These are phyloP conservation scores for Monosporozyma yasuniensis DNA, from an alignment of 805 yeast genomes.

Conservation along the genomic window DNA sequence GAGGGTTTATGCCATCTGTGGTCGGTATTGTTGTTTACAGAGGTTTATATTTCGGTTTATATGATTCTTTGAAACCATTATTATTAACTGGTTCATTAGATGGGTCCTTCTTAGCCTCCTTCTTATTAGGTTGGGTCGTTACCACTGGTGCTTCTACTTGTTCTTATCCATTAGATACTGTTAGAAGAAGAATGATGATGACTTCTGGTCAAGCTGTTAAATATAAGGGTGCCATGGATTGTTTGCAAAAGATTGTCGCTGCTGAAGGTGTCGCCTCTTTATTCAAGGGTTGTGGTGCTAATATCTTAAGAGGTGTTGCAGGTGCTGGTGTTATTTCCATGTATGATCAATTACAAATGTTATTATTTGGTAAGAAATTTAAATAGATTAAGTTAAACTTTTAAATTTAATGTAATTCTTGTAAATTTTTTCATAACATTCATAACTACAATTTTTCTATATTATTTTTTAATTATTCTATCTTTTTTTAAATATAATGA, in stretches of 20 bases:
- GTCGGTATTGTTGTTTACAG: slow-evolving; percentile 97
- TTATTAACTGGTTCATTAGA: slow-evolving; percentile 89
- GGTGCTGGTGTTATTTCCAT: slow-evolving; percentile 99
- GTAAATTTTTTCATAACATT: background rate
- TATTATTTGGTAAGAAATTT: slow-evolving; percentile 94
- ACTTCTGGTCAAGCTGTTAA: slow-evolving; percentile 98
- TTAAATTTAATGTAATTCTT: background rate
- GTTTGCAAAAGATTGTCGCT: slow-evolving; percentile 84
- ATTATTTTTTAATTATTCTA: background rate
- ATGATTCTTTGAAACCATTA: slow-evolving; percentile 94
- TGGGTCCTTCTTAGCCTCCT: slow-evolving; percentile 90
- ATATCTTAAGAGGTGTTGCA: slow-evolving; percentile 99
- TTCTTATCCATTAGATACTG: slow-evolving; percentile 98
- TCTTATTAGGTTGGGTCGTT: slow-evolving; percentile 95
- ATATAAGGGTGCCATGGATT: slow-evolving; percentile 91
- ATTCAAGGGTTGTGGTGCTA: slow-evolving; percentile 99
- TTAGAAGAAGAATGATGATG: slow-evolving; percentile 99
- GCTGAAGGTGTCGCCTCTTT: slow-evolving; percentile 90
- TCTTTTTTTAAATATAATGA: background rate
- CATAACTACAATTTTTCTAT: too few species aligned
- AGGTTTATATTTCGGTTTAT: slow-evolving; percentile 97
- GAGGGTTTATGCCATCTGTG: slow-evolving; percentile 99
- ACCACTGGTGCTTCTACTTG: slow-evolving; percentile 98
- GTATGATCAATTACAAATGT: slow-evolving; percentile 94
- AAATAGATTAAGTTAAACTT: slow-evolving; percentile 34